Evolutionary conservation across 2,329 filamentous ascomycete genomes (phyloP).

Genomic region (Talaromyces sp.): DNA sequence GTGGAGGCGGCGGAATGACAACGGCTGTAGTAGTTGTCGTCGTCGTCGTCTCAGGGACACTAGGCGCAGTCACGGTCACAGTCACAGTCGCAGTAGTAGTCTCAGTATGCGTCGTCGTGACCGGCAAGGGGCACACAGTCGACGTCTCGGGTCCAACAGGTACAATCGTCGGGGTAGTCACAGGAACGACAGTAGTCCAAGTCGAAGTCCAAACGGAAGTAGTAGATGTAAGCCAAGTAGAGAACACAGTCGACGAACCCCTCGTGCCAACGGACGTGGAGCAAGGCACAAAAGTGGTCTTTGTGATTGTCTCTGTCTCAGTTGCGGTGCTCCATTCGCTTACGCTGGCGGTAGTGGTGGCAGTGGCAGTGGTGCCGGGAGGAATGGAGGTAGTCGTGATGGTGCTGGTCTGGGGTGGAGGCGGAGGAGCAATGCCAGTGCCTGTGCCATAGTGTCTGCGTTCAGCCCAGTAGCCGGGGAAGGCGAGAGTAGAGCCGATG

Average conservation of each 20-base stretch:
- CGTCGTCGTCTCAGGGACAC: neutral
- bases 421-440: neutral
- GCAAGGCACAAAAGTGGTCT: conserved; percentile 12
- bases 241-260: conserved; percentile 12
- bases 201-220: conserved; percentile 2
- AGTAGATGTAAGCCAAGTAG: conserved; percentile 13
- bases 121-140: conserved; percentile 8
- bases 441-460: conserved; percentile 5
- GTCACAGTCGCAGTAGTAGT: conserved; percentile 6
- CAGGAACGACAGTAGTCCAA: conserved; percentile 10
- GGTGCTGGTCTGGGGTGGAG: neutral
- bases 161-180: neutral
- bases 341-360: neutral
- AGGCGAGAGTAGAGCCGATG: conserved; percentile 15
- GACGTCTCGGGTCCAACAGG: neutral
- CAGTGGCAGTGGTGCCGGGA: neutral
- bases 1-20: neutral
- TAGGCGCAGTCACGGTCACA: neutral
- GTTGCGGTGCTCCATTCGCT: conserved; percentile 9
- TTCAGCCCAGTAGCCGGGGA: conserved; percentile 12
- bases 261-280: conserved; percentile 11
- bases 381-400: conserved; percentile 2
- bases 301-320: conserved; percentile 3
- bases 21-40: neutral
- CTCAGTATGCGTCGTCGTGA: conserved; percentile 6